Conservation (phyloP, 495 filamentous ascomycete species). For the Aspergillus asperescens region DNA sequence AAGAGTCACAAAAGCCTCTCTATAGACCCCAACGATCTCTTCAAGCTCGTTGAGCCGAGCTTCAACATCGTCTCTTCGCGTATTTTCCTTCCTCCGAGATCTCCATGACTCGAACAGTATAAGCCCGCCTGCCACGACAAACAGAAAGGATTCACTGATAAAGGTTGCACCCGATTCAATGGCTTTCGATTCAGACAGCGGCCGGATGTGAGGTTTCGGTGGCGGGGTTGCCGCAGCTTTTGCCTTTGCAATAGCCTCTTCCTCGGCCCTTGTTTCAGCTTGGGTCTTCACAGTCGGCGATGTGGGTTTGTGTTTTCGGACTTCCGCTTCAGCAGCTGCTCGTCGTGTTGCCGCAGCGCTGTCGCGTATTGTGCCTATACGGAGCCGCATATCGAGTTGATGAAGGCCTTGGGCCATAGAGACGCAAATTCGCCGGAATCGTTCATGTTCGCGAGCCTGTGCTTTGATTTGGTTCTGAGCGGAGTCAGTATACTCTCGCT, state of each 20-base stretch:
- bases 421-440: conserved; percentile 71
- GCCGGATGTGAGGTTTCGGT: conserved; percentile 55
- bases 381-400: conserved; percentile 87
- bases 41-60: conserved; percentile 62
- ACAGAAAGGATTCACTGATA: conserved; percentile 83
- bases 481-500: conserved; percentile 33
- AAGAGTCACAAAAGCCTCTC: conserved; percentile 55
- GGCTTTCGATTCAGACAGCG: conserved; percentile 85
- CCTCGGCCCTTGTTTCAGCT: conserved; percentile 61
- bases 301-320: conserved; percentile 58
- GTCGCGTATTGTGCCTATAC: conserved; percentile 80
- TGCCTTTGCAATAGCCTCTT: conserved; percentile 44
- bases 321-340: conserved; percentile 45
- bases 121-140: conserved; percentile 69
- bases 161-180: conserved; percentile 96
- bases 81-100: conserved; percentile 70
- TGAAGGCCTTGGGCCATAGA: conserved; percentile 81
- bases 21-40: conserved; percentile 53
- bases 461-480: conserved; percentile 83
- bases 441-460: conserved; percentile 90
- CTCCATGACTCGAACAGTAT: conserved; percentile 79
- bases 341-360: conserved; percentile 53
- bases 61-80: conserved; percentile 67
- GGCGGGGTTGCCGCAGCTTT: conserved; percentile 43
- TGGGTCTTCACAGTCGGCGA: conserved; percentile 76